Conservation (phyloP, 805 yeast genomes). For the Brettanomyces custersianus region DNA sequence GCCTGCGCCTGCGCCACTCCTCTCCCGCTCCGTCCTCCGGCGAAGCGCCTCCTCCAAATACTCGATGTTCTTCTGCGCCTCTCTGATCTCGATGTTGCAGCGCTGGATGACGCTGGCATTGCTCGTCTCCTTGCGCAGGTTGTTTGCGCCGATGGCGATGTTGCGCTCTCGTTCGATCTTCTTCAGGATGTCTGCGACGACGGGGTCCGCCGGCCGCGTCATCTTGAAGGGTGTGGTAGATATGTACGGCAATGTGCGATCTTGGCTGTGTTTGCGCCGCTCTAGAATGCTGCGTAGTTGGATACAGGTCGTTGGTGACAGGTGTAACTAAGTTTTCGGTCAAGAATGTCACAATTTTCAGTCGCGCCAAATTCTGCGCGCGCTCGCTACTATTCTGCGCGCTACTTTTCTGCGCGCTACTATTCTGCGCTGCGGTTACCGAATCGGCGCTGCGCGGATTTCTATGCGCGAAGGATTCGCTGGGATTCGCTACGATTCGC, state of each 20-base stretch:
- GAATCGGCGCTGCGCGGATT: no score
- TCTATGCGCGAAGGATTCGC: no score
- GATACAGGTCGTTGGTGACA: no score
- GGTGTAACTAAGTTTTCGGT: no score
- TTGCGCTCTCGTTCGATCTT: conserved; percentile 86
- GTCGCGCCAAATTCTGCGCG: no score
- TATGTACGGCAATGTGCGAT: not conserved
- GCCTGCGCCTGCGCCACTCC: not conserved
- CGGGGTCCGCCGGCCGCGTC: not conserved
- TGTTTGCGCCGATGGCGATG: conserved; percentile 80
- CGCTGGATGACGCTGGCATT: conserved; percentile 81
- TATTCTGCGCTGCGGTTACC: no score
- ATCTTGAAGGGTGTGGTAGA: not conserved
- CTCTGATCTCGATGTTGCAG: conserved; percentile 84
- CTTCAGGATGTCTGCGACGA: conserved; percentile 57
- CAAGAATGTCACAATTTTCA: no score
- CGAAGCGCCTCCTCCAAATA: conserved; percentile 73
- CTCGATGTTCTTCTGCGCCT: conserved; percentile 84
- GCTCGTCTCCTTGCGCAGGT: conserved; percentile 66
- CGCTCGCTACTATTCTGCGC: no score
- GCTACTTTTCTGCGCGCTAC: no score
- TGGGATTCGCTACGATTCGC: no score
- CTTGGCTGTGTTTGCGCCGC: no score
- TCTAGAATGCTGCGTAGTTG: no score
- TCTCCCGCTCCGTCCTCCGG: conserved; percentile 37